Evolutionary conservation across 108 stramenopile species (phyloP), one percentile per base, ranked within the genome.

Genomic region (Cyclotella cryptica): DNA sequence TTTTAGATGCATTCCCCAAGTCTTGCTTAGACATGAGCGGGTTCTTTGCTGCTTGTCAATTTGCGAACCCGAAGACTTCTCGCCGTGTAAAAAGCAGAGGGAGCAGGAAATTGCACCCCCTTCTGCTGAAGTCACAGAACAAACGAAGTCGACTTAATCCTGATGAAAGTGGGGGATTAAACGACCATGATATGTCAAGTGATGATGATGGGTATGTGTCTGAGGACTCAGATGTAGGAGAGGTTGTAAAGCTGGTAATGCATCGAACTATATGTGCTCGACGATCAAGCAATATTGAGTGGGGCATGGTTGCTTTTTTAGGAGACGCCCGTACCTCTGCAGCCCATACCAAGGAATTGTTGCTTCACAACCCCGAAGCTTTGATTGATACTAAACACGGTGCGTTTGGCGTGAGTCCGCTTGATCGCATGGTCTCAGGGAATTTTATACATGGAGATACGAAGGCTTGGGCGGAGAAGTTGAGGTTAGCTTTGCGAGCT

Each of bases 281-380:
- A 43, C 47, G 70, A 14, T 66, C 63, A 41, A 75, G 75, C 18
- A 80, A 71, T 19, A 85, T 85, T 18, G 68, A 77, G 18, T 85
- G 84, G 84, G 74, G 80, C 55, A 85, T 85, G 84, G 75, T 85
- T 1, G 84, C 84, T 10, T 81, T 85, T 44, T 61, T 85, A n/a
- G 84, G 84, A 18, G 80, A 85, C 67, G 82, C 82, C 30, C 49
- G 74, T 21, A 76, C 77, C n/a, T 66, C 74, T 55, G 68, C 75
- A n/a, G 61, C 74, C 5, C 84, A 85, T 71, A 73, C 84, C 0
- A 81, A 80, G 61, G 58, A 81, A 27, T 43, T 85, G 45, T 44
- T 85, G 0, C 61, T 46, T 13, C 58, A 81, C 26, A 59, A 60
- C 46, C 79, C 79, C 10, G 84, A 81, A 47, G 79, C 75, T 17